These are phyloP conservation scores for Arthrobotrys musiformis DNA, from an alignment of 2,329 filamentous ascomycete genomes.

Conservation along the genomic window DNA sequence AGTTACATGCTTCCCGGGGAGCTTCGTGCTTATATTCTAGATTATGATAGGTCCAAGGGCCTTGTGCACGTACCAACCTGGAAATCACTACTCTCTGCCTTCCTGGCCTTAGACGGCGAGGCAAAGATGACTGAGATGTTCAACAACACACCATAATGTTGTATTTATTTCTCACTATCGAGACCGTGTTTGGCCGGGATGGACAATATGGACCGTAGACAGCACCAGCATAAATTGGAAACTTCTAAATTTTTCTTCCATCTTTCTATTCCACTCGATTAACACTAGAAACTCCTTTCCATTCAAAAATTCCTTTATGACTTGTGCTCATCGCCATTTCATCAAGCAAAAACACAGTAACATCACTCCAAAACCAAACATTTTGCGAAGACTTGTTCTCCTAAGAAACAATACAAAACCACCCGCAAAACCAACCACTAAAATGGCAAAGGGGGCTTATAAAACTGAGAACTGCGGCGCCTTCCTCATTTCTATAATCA, in stretches of 20 bases:
- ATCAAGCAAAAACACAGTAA: background rate
- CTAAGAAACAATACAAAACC: background rate
- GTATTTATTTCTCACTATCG: background rate
- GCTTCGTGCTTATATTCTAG: too few species aligned
- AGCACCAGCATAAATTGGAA: background rate
- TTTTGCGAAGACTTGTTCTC: background rate
- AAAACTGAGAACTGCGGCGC: slow-evolving; percentile 11
- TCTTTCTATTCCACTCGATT: background rate
- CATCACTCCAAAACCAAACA: background rate
- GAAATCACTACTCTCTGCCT: too few species aligned
- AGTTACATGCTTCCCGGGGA: too few species aligned
- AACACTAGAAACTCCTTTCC: background rate
- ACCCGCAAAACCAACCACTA: background rate
- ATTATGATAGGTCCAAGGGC: too few species aligned
- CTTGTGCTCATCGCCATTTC: background rate
- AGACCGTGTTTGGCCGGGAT: background rate
- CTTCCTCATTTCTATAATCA: slow-evolving; percentile 44
- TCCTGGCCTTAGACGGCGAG: background rate
- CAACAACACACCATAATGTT: background rate
- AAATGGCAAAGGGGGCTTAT: slow-evolving; percentile 19
- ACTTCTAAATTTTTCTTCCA: background rate
- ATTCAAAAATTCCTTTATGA: background rate
- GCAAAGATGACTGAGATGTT: too few species aligned
- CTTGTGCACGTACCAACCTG: too few species aligned
- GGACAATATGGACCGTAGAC: background rate